phyloP scores from a whole-genome alignment of 306 rosid species.

The Prunus padus region DNA sequence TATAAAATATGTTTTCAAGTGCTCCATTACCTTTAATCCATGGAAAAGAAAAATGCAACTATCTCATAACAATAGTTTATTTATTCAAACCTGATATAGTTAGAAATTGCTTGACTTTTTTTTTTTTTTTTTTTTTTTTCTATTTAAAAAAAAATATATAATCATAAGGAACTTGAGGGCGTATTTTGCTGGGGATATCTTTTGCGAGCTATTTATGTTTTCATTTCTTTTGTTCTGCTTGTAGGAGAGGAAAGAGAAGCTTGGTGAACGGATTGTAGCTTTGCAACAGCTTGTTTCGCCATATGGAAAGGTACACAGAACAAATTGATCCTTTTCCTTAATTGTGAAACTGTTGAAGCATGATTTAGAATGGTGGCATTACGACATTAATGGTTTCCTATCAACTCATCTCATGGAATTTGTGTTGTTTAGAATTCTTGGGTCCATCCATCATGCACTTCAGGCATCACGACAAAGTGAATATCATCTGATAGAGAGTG shows the following conservation, averaged over 20 bases:
- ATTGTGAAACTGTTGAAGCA: neutral
- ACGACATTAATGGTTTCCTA: neutral
- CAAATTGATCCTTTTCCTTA: slow-evolving; percentile 8
- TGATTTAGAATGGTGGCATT: neutral
- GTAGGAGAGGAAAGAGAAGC: slow-evolving; percentile 91
- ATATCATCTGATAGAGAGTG: neutral
- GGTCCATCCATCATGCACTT: neutral
- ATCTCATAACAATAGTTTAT: neutral
- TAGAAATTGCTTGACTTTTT: neutral
- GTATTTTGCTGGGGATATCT: neutral
- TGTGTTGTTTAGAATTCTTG: neutral
- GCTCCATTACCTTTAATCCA: neutral
- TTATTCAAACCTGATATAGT: neutral
- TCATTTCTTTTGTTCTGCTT: slow-evolving; percentile 13
- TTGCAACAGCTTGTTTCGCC: slow-evolving; percentile 98
- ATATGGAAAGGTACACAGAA: slow-evolving; percentile 71
- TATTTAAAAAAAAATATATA: neutral
- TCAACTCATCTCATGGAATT: neutral
- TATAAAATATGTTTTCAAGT: neutral
- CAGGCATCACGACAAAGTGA: neutral
- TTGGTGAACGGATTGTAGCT: slow-evolving; percentile 77
- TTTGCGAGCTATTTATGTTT: slow-evolving; percentile 12
- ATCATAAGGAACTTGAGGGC: neutral
- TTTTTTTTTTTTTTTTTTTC: no score
- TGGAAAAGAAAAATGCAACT: neutral